Base-by-base conservation (phyloP, 495 filamentous ascomycete species). In the Penicillium paradoxum region DNA sequence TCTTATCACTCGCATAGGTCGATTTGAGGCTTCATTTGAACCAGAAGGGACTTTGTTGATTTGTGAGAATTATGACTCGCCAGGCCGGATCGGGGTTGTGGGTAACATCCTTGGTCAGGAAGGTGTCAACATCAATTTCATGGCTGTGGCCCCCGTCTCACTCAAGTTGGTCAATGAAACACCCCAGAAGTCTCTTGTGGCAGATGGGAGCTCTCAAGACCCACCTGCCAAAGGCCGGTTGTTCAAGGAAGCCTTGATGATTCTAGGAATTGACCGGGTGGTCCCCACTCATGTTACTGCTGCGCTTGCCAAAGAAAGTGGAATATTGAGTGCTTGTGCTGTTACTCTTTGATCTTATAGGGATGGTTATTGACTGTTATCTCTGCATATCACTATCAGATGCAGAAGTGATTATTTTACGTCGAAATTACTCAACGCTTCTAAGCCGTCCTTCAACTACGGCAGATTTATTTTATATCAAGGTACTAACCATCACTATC, bases 61-160 rank as follows among this genome's bases (percentile, higher is more conserved):
- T 29, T 75, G 85, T 50, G 76, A 86, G 49, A 88, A 89, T 66
- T 86, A 84, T 56, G 85, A 89, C 66, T 72, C 80, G 53, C 84
- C 83, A 0, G 86, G 85, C 18, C 88, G 85, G 71, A 89, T 89
- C 62, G 86, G 85, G 11, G 76, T 82, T 18, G 86, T 89, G 15
- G 85, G 85, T 1, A 75, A 71, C 25, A 71, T 78, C 48, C 67
- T 89, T 34, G 85, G 85, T 0, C 72, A 71, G 44, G 78, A 83
- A 37, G 79, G 75, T 0, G 79, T 89, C 41, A 89, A 89, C 62
- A 87, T 88, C 56, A 77, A 71, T 37, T 87, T 81, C 59, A 89
- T 88, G 86, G 80, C 74, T 51, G 86, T 89, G 25, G 84, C 83
- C 39, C 69, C 72, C 17, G 70, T 75, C 47, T 72, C 52, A 10